Base-by-base conservation (phyloP, 306 rosid species). In the Rubus parviflorus region DNA sequence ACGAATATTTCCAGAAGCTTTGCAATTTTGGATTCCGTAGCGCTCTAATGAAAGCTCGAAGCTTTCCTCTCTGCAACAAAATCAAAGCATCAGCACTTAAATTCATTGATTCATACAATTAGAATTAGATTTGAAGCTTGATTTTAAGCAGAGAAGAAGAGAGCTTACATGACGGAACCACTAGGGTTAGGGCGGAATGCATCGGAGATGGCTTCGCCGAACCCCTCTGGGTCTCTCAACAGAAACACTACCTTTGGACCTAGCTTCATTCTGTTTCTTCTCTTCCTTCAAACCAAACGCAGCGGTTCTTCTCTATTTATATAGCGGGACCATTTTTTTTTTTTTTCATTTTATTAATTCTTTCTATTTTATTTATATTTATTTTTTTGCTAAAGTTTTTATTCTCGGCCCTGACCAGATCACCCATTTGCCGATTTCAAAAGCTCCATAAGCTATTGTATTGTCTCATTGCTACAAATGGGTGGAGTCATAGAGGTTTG, bases 41-140 rank as follows among this genome's bases (percentile, higher is more conserved):
- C 73, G 63, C 45, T 93, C 97, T 85, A 93, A 76, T 1, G 93
- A 85, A 16, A 89, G 81, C 69, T 89, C 92, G 62, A 89, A 91
- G 20, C 74, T 47, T 4, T 91, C 93, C 8, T 88, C 95, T 17
- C 97, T 93, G 86, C 4, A 54, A 78, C 70, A 70, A 83, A 25
- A 6, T 52, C 16, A 19, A 48, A 51, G 25, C 51, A 1, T 30
- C 35, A 30, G 35, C 35, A 30, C 20, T 52, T 22, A 70, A 25
- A 12, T 60, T 25, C 3, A 23, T 16, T 13, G 66, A 60, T 10
- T 60, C 19, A 35, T 38, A n/a, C 14, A 72, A 72, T 3, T 46
- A 7, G 8, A 57, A 57, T 42, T 3, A 12, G 46, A 51, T 42
- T 49, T 15, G 19, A 7, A 71, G 30, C 53, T 51, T 62, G 60